phyloP scores from a whole-genome alignment of 202 grass and related monocot species.

The Musa balbisiana region DNA sequence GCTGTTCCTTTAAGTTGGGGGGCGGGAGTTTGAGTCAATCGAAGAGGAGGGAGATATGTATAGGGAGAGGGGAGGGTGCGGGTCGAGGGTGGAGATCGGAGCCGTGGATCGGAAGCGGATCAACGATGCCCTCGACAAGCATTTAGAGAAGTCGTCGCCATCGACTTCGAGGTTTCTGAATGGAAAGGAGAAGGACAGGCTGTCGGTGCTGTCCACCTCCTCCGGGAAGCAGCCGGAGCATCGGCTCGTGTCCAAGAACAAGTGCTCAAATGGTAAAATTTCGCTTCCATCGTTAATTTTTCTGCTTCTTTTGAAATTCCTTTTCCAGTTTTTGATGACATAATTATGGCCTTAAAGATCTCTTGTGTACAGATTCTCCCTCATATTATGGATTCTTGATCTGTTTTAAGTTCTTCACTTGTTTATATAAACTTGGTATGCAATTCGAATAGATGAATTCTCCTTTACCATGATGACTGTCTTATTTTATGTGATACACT shows the following conservation, averaged over 20 bases:
- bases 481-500: too few relatives aligned
- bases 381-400: not conserved
- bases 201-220: conserved; percentile 21
- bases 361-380: not conserved
- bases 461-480: too few relatives aligned
- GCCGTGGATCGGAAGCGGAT: conserved; percentile 43
- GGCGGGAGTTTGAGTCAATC: not conserved
- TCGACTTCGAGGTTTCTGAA: conserved; percentile 41
- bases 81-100: conserved; percentile 25
- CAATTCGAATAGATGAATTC: not conserved
- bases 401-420: not conserved
- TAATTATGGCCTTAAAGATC: not conserved
- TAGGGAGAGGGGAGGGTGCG: conserved; percentile 30
- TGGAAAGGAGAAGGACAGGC: conserved; percentile 40
- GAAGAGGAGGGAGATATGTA: conserved; percentile 33
- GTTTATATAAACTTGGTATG: not conserved
- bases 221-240: conserved; percentile 42
- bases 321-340: not conserved
- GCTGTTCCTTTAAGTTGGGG: not conserved
- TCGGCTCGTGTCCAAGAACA: conserved; percentile 41
- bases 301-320: conserved; percentile 6
- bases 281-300: not conserved
- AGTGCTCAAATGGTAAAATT: conserved; percentile 32
- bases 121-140: conserved; percentile 52
- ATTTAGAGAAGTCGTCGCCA: conserved; percentile 33